phyloP scores from a whole-genome alignment of 2,329 filamentous ascomycete genomes.

The Fusarium sp. region DNA sequence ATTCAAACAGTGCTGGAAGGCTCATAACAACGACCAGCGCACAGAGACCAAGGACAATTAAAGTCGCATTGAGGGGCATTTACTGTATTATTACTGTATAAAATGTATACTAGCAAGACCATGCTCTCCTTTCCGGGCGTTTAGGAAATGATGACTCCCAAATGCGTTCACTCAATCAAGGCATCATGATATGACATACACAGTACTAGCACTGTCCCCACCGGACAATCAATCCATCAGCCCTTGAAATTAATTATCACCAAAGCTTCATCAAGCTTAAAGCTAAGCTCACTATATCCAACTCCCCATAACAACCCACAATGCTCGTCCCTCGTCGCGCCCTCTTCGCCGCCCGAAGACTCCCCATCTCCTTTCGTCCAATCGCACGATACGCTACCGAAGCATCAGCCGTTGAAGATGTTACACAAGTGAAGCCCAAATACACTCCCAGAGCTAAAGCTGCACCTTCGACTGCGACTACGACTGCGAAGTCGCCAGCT shows the following conservation, averaged over 20 bases:
- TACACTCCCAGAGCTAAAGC: neutral
- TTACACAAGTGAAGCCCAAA: conserved; percentile 10
- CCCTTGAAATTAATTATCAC: conserved; percentile 18
- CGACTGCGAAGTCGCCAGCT: neutral
- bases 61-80: neutral
- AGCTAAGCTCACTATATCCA: neutral
- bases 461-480: neutral
- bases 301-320: neutral
- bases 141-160: neutral
- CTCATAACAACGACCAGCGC: conserved; percentile 84
- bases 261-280: neutral
- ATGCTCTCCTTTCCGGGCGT: neutral
- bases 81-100: neutral
- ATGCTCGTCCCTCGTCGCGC: conserved; percentile 44
- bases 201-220: conserved; percentile 12
- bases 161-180: neutral
- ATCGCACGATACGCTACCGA: conserved; percentile 41
- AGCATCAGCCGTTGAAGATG: conserved; percentile 23
- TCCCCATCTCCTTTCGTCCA: conserved; percentile 22
- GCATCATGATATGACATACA: conserved; percentile 14
- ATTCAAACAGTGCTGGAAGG: conserved; percentile 92
- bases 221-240: conserved; percentile 33
- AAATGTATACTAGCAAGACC: neutral
- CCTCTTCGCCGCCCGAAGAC: conserved; percentile 34
- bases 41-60: conserved; percentile 77